Percentiles rank a stretch among this genome's conserved stretches.
These are phyloP conservation scores for Naumovozyma castellii DNA, from an alignment of 805 yeast species.

Conservation along the genomic window DNA sequence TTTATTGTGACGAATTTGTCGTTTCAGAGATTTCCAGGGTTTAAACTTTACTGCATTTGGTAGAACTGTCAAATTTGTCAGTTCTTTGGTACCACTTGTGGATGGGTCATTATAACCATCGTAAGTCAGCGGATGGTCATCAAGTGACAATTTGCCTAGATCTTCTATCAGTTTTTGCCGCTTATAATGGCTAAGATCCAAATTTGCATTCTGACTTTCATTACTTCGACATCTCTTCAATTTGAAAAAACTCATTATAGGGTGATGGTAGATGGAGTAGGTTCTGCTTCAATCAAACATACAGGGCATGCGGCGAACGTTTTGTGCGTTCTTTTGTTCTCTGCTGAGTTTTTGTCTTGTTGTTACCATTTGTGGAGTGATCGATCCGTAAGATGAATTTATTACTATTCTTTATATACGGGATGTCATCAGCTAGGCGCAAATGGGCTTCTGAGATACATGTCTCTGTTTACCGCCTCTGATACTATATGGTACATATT, in stretches of 20 bases:
- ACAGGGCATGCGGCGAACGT: neutral
- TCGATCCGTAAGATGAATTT: too few relatives aligned
- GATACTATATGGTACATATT: too few relatives aligned
- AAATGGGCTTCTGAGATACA: too few relatives aligned
- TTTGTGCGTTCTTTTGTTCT: too few relatives aligned
- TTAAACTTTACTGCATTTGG: neutral
- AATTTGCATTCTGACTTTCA: neutral
- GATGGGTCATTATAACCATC: neutral
- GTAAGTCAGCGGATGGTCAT: constrained; percentile 1
- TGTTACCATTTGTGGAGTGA: too few relatives aligned
- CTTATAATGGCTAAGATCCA: constrained; percentile 24
- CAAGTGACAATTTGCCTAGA: constrained; percentile 24
- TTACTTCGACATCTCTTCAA: constrained; percentile 18
- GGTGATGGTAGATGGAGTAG: too few relatives aligned
- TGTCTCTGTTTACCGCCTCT: too few relatives aligned
- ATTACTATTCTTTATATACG: too few relatives aligned
- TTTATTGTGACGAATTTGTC: constrained; percentile 3
- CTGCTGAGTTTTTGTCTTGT: too few relatives aligned
- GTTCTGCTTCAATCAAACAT: neutral
- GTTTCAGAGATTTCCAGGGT: neutral
- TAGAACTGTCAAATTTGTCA: neutral
- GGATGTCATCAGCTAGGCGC: too few relatives aligned
- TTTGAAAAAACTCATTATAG: constrained; percentile 11
- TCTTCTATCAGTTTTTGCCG: constrained; percentile 26
- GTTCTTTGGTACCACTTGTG: neutral